phyloP scores from a whole-genome alignment of 495 filamentous ascomycete species.

The Hypoxylon rickii region DNA sequence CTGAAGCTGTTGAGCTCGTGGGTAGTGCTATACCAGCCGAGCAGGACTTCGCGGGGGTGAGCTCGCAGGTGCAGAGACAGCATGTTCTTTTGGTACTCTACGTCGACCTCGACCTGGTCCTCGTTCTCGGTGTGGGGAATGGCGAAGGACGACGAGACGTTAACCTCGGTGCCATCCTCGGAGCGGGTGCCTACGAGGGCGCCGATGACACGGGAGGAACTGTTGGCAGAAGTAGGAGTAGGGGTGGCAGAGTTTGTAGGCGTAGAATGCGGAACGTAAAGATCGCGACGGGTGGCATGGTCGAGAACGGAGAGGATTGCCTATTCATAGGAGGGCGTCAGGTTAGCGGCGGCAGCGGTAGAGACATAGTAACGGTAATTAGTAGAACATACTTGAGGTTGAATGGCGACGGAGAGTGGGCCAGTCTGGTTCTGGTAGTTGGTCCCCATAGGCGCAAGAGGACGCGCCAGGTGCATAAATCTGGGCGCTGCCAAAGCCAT shows the following conservation, averaged over 20 bases:
- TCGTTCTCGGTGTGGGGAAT: conserved; percentile 97
- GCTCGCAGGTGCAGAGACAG: conserved; percentile 89
- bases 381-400: conserved; percentile 76
- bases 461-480: conserved; percentile 92
- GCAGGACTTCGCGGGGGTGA: conserved; percentile 88
- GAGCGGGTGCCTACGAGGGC: conserved; percentile 88
- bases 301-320: conserved; percentile 97
- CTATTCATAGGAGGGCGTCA: conserved; percentile 51
- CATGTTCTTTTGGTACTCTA: conserved; percentile 99
- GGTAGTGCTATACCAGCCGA: conserved; percentile 98
- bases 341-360: conserved; percentile 52
- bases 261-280: conserved; percentile 74
- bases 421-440: conserved; percentile 81
- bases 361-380: conserved; percentile 64
- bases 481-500: conserved; percentile 78
- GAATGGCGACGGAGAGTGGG: conserved; percentile 89
- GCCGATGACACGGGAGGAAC: conserved; percentile 94
- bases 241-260: background rate
- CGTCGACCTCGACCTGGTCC: conserved; percentile 98
- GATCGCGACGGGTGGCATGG: conserved; percentile 89
- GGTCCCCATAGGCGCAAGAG: conserved; percentile 77
- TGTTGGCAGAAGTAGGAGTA: conserved; percentile 35
- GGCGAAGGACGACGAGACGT: conserved; percentile 93
- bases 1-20: conserved; percentile 96
- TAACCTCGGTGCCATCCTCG: conserved; percentile 95